Conservation (phyloP, 2,329 filamentous ascomycete species). For the Xylaria sp. region DNA sequence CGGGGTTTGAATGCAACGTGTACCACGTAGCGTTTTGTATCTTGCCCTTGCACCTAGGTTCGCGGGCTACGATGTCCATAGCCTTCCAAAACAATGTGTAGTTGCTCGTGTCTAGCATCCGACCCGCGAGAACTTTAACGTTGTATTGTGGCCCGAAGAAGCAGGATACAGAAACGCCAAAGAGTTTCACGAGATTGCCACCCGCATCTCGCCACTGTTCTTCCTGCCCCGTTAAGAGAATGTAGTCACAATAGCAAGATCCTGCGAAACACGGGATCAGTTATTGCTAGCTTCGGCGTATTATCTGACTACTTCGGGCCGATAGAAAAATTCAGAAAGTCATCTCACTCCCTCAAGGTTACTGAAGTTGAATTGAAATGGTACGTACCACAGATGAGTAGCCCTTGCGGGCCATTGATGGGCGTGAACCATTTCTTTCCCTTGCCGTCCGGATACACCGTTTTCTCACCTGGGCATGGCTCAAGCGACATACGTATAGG, state of each 20-base stretch:
- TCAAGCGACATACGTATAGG: constrained; percentile 14
- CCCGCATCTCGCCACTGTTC: constrained; percentile 24
- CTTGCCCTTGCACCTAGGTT: constrained; percentile 15
- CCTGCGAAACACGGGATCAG: neutral
- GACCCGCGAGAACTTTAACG: constrained; percentile 14
- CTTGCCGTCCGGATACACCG: constrained; percentile 19
- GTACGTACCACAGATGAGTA: constrained; percentile 28
- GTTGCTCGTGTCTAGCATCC: constrained; percentile 22
- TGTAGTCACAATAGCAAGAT: constrained; percentile 30
- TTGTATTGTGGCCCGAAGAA: constrained; percentile 26
- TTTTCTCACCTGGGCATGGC: constrained; percentile 20
- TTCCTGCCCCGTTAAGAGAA: constrained; percentile 23
- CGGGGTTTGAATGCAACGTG: constrained; percentile 23
- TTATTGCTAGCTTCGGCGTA: neutral
- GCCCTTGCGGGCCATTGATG: constrained; percentile 16
- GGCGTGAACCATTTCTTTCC: constrained; percentile 29
- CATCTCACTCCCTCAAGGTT: too few species aligned
- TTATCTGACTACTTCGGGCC: neutral
- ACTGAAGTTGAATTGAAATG: neutral
- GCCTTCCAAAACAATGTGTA: constrained; percentile 25
- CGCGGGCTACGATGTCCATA: constrained; percentile 9
- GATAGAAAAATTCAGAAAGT: neutral
- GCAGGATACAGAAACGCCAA: constrained; percentile 30
- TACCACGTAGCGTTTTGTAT: constrained; percentile 28
- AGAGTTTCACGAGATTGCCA: constrained; percentile 8